Base-by-base conservation (phyloP, 2,329 filamentous ascomycete species). In the Rutstroemia sydowiana region DNA sequence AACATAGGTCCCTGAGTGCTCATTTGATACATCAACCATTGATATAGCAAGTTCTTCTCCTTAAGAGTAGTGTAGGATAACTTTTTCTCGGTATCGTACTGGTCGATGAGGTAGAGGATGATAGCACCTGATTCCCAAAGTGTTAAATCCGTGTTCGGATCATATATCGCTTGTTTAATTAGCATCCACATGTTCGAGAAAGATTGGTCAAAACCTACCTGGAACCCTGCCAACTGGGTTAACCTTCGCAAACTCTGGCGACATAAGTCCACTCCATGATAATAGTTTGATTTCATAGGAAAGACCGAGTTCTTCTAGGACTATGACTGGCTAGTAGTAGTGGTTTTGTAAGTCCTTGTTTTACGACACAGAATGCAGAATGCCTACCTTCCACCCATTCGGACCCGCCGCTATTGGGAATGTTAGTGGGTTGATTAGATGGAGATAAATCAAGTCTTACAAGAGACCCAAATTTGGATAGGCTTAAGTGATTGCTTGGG, bases 51-150 rank as follows among this genome's bases (percentile, higher is more conserved):
- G 28, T 64, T 65, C 45, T 66, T 65, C 50, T 70, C 65, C 2
- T 59, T 59, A 14, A 56, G 55, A 8, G 55, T 47, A 9, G 56
- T 54, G 55, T 68, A 72, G 50, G 62, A 66, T 40, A 73, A 51
- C 41, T 64, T 67, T 26, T 67, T 55, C 2, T 68, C 58, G 16
- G 60, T 68, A 58, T 74, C 70, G 62, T 74, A 74, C 8, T 59
- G 61, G 34, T 70, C 66, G 45, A 69, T 55, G 5, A 75, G 49
- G 48, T 74, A 75, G 46, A 71, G 67, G 52, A 75, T 62, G 53
- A 73, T 72, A 1, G 73, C 72, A 11, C 70, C 71, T 14, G 66
- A 69, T 57, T 75, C 73, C 70, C 71, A 75, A 44, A 72, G 63
- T 0, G 65, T 67, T 37, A 75, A 63, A 45, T 66, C 66, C 48